Conservation (phyloP, 306 rosid genomes). For the Vigna radiata region DNA sequence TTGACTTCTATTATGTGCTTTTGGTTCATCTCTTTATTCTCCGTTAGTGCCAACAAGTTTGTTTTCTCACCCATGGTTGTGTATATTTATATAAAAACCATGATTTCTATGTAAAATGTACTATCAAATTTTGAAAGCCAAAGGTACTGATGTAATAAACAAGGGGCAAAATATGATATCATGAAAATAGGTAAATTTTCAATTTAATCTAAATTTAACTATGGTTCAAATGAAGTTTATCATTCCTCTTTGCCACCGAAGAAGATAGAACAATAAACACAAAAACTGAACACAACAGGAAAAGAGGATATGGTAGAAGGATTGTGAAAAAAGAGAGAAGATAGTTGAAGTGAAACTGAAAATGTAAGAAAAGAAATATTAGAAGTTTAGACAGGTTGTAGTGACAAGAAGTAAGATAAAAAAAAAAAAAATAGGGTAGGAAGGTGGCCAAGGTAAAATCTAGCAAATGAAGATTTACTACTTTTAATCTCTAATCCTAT, state of each 20-base stretch:
- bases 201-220: neutral
- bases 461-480: no score
- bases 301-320: neutral
- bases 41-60: neutral
- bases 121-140: neutral
- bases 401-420: neutral
- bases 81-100: neutral
- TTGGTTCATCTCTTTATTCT: slow-evolving; percentile 3
- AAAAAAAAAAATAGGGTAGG: neutral
- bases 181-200: neutral
- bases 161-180: neutral
- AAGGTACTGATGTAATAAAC: neutral
- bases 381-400: neutral
- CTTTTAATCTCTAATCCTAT: no score
- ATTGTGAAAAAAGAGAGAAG: neutral
- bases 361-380: neutral
- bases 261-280: neutral
- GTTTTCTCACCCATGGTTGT: neutral
- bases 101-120: neutral
- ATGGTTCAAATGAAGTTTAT: no score
- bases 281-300: neutral
- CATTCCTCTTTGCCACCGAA: no score
- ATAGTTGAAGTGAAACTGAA: neutral
- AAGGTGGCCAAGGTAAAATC: neutral
- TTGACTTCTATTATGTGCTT: slow-evolving; percentile 19